Percentiles rank a stretch among this genome's conserved stretches.
Conservation (phyloP, 305 asterid genomes). For the Fraxinus sp. region DNA sequence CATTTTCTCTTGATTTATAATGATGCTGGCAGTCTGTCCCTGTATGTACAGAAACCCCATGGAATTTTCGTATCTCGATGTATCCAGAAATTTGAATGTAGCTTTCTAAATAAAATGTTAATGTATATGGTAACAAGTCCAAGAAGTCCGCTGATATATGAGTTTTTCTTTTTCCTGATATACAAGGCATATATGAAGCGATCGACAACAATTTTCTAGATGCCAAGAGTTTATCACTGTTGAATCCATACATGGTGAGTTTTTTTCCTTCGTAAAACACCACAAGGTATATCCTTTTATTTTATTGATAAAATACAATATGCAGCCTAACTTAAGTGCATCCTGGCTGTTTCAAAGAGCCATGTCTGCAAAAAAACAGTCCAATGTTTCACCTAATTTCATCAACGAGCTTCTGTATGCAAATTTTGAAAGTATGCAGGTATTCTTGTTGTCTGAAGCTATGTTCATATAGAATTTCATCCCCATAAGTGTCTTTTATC, state of each 20-base stretch:
- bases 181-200: conserved; percentile 80
- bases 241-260: conserved; percentile 87
- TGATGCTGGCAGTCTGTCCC: not conserved
- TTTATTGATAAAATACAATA: conserved; percentile 22
- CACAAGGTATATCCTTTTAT: not conserved
- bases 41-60: not conserved
- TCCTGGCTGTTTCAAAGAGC: conserved; percentile 98
- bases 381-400: conserved; percentile 67
- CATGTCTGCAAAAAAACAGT: conserved; percentile 80
- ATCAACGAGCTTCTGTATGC: conserved; percentile 75
- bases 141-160: conserved; percentile 7
- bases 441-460: conserved; percentile 9
- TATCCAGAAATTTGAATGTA: not conserved
- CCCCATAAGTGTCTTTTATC: not conserved
- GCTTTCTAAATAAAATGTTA: not conserved
- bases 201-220: conserved; percentile 61
- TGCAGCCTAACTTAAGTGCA: conserved; percentile 90
- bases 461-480: not conserved
- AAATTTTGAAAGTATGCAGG: conserved; percentile 94
- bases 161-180: conserved; percentile 28
- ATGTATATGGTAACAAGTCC: conserved; percentile 10
- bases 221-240: conserved; percentile 65
- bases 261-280: not conserved
- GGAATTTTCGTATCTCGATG: not conserved
- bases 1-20: not conserved